Base-by-base conservation (phyloP, 2,329 filamentous ascomycete genomes). In the Cladosporium sp. region DNA sequence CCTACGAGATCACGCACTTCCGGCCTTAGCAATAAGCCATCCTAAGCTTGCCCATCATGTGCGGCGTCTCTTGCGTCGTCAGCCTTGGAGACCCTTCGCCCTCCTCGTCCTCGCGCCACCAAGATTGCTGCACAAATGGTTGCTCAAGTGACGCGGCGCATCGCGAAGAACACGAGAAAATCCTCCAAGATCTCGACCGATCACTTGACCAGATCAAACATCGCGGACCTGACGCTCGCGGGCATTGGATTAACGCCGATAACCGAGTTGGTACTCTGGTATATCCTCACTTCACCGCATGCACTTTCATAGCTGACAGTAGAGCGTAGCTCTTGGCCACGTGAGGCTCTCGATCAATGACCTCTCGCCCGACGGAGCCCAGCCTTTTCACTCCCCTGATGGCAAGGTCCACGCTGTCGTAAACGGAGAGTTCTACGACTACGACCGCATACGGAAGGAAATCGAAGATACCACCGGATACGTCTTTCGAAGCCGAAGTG, bases 361-460 rank as follows among this genome's bases (percentile, higher is more conserved):
- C 55, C 69, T 80, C 0, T 72, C 70, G 7, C 62, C 70, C 0
- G 62, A 63, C n/a, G 78, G 73, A 1, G 59, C 62, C 4, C 78
- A 80, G 55, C 78, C 78, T 4, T 61, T 67, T 30, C 61, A 66
- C 47, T 52, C 50, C 12, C 36, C 54, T 7, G 47, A 55, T 18
- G 44, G 44, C 37, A 56, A 51, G 8, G 66, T 82, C 15, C 78
- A 82, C 59, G 78, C 77, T 1, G 73, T 82, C n/a, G 76, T 82
- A 19, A 82, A 80, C 52, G 79, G 80, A 22, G 79, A 82, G 60
- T 69, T 83, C n/a, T 83, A 83, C 60, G 76, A 78, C 57, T 69
- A 74, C 51, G 74, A 79, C 43, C 57, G 63, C 9, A 68, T 78
- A 11, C 70, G 76, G 19, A 57, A 56, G 6, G 58, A 69, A 9